A percentile compares a stretch with the other conserved stretches of the same genome.
Evolutionary conservation across 345 rosid genomes (phyloP).

Genomic region (Nasturtium officinale): DNA sequence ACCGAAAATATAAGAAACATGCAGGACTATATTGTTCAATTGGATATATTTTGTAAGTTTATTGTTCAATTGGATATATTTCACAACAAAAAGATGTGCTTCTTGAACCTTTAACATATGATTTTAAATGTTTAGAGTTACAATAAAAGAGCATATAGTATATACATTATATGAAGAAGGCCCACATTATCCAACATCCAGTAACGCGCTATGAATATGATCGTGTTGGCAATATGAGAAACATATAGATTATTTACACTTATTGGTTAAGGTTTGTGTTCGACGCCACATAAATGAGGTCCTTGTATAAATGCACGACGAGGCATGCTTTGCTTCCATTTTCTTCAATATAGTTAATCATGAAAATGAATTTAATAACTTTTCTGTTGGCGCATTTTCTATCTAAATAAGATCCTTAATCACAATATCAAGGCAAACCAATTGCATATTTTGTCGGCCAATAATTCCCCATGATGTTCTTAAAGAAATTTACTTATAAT

Average conservation of each 20-base stretch:
- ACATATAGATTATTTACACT: conserved; percentile 30
- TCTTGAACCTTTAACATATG: too few relatives aligned
- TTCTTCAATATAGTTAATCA: conserved; percentile 20
- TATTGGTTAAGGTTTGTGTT: conserved; percentile 36
- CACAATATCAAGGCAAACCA: conserved; percentile 23
- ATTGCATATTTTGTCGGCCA: conserved; percentile 42
- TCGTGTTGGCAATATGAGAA: conserved; percentile 29
- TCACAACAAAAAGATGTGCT: too few relatives aligned
- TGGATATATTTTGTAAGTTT: too few relatives aligned
- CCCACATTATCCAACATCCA: conserved; percentile 29
- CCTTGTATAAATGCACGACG: conserved; percentile 10
- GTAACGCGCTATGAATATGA: conserved; percentile 25
- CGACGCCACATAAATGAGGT: conserved; percentile 34
- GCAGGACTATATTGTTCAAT: too few relatives aligned
- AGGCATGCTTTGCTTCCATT: conserved; percentile 29
- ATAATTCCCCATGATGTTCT: conserved; percentile 23
- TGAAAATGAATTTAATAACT: not conserved
- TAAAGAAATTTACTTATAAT: not conserved
- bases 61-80: too few relatives aligned
- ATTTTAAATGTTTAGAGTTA: too few relatives aligned
- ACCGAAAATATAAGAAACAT: too few relatives aligned
- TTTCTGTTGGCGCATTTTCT: conserved; percentile 6
- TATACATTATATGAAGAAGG: not conserved
- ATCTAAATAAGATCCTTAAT: conserved; percentile 15
- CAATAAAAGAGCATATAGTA: too few relatives aligned